A percentile compares a stretch with the other conserved stretches of the same genome.
phyloP scores from a whole-genome alignment of 2,329 filamentous ascomycete species.

The Arthrocladium fulminans region DNA sequence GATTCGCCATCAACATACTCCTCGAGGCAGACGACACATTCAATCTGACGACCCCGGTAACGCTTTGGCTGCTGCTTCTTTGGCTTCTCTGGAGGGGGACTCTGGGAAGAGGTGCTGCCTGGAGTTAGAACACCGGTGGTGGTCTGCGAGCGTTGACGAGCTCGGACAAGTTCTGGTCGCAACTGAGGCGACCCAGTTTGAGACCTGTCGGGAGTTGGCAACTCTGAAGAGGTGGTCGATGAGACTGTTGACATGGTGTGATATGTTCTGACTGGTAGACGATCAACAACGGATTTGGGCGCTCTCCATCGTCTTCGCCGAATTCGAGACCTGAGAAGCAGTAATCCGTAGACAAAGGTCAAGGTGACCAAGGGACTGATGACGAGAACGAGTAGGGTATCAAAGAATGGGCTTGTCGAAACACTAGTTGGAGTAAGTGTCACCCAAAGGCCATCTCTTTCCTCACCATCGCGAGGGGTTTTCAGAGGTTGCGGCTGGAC shows the following conservation, averaged over 20 bases:
- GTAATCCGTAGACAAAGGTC: constrained; percentile 81
- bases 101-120: constrained; percentile 10
- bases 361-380: constrained; percentile 87
- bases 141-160: constrained; percentile 28
- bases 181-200: constrained; percentile 75
- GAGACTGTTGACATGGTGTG: constrained; percentile 67
- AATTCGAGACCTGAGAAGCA: constrained; percentile 80
- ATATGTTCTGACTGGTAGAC: constrained; percentile 89
- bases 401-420: constrained; percentile 86
- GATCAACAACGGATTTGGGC: constrained; percentile 92
- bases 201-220: constrained; percentile 55
- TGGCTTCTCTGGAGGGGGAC: constrained; percentile 22
- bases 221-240: constrained; percentile 46
- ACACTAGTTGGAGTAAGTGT: constrained; percentile 82
- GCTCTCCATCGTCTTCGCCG: constrained; percentile 85
- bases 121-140: constrained; percentile 25
- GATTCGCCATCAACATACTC: constrained; percentile 94
- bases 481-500: constrained; percentile 18
- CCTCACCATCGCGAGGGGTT: constrained; percentile 29
- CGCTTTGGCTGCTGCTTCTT: constrained; percentile 33
- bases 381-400: constrained; percentile 92
- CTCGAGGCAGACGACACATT: constrained; percentile 94
- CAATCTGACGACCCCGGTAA: constrained; percentile 60
- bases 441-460: constrained; percentile 83
- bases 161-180: constrained; percentile 20